These are phyloP conservation scores for Phytophthora brassicae DNA, from an alignment of 352 stramenopile species.

Conservation along the genomic window DNA sequence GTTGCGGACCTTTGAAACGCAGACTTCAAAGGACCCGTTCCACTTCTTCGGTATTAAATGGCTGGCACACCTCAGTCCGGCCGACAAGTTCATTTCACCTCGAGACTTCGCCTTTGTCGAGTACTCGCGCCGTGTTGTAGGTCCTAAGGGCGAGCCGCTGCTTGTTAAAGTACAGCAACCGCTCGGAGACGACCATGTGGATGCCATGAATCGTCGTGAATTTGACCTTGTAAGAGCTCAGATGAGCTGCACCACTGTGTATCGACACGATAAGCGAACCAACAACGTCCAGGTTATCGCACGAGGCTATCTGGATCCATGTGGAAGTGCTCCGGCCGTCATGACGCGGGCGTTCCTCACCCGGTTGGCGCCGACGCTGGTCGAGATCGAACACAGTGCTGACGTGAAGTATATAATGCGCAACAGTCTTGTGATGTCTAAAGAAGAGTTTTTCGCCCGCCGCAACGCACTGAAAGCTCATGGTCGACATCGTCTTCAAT, in stretches of 20 bases:
- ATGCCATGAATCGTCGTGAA: slow-evolving; percentile 43
- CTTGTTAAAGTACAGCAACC: slow-evolving; percentile 52
- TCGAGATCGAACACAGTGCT: slow-evolving; percentile 45
- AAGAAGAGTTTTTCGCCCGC: slow-evolving; percentile 37
- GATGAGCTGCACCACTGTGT: slow-evolving; percentile 47
- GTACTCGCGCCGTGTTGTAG: slow-evolving; percentile 39
- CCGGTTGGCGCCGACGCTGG: slow-evolving; percentile 45
- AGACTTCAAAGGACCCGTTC: slow-evolving; percentile 42
- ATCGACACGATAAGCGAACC: slow-evolving; percentile 41
- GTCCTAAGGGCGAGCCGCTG: slow-evolving; percentile 38
- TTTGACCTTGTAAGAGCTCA: slow-evolving; percentile 47
- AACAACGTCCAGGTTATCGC: slow-evolving; percentile 53
- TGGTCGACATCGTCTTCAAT: slow-evolving; percentile 36
- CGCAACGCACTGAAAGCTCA: slow-evolving; percentile 35
- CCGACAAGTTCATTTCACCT: slow-evolving; percentile 55
- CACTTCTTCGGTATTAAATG: slow-evolving; percentile 57
- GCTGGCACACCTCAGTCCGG: slow-evolving; percentile 42
- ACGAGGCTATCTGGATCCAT: slow-evolving; percentile 41
- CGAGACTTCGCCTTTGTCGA: slow-evolving; percentile 53
- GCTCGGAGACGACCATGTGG: slow-evolving; percentile 32
- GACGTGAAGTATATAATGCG: slow-evolving; percentile 64
- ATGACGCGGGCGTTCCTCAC: slow-evolving; percentile 47
- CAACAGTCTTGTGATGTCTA: slow-evolving; percentile 37
- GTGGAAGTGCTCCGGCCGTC: slow-evolving; percentile 31
- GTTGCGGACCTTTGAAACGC: slow-evolving; percentile 38